phyloP scores from a whole-genome alignment of 805 yeast genomes.

The Komagataella pastoris region DNA sequence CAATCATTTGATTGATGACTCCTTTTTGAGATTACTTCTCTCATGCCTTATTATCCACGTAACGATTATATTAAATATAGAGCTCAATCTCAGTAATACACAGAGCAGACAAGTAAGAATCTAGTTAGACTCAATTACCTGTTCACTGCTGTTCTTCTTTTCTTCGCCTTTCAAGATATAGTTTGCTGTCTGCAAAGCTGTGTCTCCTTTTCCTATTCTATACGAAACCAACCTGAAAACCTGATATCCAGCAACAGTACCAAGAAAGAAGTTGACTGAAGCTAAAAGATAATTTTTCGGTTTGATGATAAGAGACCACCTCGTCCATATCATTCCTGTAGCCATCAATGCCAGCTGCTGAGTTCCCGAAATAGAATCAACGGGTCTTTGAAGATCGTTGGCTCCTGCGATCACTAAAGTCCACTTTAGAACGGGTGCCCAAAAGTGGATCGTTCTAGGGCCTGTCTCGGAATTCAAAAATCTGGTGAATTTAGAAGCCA shows the following conservation, averaged over 20 bases:
- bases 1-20: not conserved
- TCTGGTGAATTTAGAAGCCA: conserved; percentile 31
- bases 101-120: not conserved
- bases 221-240: conserved; percentile 39
- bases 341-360: conserved; percentile 73
- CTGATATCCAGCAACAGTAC: conserved; percentile 82
- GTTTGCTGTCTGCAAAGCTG: not conserved
- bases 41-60: not conserved
- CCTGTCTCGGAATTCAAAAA: conserved; percentile 84
- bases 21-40: too few relatives aligned
- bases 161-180: not conserved
- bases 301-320: conserved; percentile 91
- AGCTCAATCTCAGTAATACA: not conserved
- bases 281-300: conserved; percentile 86
- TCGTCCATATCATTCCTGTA: conserved; percentile 94
- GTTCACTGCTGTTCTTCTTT: not conserved
- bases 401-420: conserved; percentile 84
- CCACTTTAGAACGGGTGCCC: conserved; percentile 69
- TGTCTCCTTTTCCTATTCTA: not conserved
- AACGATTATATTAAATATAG: not conserved
- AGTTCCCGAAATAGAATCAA: conserved; percentile 80
- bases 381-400: conserved; percentile 80
- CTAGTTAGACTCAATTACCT: not conserved
- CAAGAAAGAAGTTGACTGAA: conserved; percentile 86
- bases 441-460: conserved; percentile 93